Conservation (phyloP, 2,329 filamentous ascomycete species). For the Ophiosphaerella herpotricha region DNA sequence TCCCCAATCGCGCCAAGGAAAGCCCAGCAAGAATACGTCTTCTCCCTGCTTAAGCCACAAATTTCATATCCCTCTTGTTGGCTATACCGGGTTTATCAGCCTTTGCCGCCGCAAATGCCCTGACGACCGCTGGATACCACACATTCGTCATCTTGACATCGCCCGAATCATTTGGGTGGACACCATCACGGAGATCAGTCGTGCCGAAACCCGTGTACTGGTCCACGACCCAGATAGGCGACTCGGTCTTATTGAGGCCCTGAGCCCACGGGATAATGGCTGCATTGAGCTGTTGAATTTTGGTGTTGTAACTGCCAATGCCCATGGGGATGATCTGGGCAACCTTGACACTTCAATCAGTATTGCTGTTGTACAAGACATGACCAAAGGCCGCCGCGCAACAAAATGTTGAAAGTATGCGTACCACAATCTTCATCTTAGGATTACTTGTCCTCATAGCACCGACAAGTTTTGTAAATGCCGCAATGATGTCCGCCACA, state of each 20-base stretch:
- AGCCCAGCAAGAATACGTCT: too few relatives aligned
- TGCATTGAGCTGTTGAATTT: conserved; percentile 47
- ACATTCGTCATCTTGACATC: conserved; percentile 49
- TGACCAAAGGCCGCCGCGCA: not conserved
- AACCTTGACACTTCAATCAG: conserved; percentile 30
- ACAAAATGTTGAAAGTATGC: conserved; percentile 8
- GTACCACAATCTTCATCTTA: conserved; percentile 51
- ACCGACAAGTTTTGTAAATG: conserved; percentile 48
- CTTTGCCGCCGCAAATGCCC: conserved; percentile 28
- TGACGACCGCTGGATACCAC: conserved; percentile 36
- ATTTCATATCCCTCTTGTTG: not conserved
- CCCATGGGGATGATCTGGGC: conserved; percentile 49
- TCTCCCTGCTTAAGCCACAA: conserved; percentile 1
- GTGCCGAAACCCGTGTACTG: conserved; percentile 48
- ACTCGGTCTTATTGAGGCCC: conserved; percentile 46
- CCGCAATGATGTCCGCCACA: conserved; percentile 46
- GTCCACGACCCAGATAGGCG: conserved; percentile 51
- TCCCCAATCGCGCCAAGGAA: too few relatives aligned
- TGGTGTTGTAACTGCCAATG: conserved; percentile 40
- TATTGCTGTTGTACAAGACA: too few relatives aligned
- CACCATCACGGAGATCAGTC: conserved; percentile 45
- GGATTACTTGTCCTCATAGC: conserved; percentile 49
- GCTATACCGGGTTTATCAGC: conserved; percentile 11
- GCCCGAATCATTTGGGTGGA: conserved; percentile 49
- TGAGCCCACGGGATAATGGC: conserved; percentile 48